phyloP scores from a whole-genome alignment of 768 basidiomycete species.

The Leccinum truebloodii region DNA sequence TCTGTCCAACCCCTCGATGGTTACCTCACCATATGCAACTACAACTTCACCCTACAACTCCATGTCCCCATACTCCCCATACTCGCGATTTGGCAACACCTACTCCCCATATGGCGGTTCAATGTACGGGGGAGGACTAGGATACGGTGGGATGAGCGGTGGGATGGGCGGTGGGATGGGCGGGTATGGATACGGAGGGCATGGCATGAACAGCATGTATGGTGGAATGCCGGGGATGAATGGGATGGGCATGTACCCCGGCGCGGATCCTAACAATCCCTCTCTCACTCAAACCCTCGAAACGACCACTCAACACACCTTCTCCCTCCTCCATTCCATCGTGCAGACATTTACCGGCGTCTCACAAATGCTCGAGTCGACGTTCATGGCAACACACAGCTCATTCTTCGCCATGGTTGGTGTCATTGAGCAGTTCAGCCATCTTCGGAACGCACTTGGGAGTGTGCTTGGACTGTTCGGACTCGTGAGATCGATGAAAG shows the following conservation, averaged over 20 bases:
- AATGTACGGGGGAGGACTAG: slow-evolving; percentile 34
- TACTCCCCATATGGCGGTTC: slow-evolving; percentile 38
- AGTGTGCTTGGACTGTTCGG: slow-evolving; percentile 94
- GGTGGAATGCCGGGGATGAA: slow-evolving; percentile 41
- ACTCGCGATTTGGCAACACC: slow-evolving; percentile 36
- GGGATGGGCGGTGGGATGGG: slow-evolving; percentile 27
- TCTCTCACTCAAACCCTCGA: slow-evolving; percentile 86
- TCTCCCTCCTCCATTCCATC: slow-evolving; percentile 89
- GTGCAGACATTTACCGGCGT: slow-evolving; percentile 95
- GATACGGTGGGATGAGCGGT: slow-evolving; percentile 43
- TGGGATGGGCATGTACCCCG: slow-evolving; percentile 40
- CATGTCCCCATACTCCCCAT: slow-evolving; percentile 49
- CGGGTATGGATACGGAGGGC: slow-evolving; percentile 43
- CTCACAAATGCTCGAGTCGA: slow-evolving; percentile 95
- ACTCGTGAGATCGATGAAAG: slow-evolving; percentile 81
- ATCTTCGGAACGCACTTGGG: slow-evolving; percentile 88
- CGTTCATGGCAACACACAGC: slow-evolving; percentile 96
- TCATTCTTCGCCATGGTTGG: slow-evolving; percentile 96
- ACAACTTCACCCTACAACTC: slow-evolving; percentile 46
- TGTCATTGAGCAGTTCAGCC: slow-evolving; percentile 92
- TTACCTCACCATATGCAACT: slow-evolving; percentile 36
- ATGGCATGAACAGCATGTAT: slow-evolving; percentile 54
- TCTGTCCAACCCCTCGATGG: slow-evolving; percentile 41
- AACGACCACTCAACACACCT: slow-evolving; percentile 87
- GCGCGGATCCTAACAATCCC: slow-evolving; percentile 52